These are phyloP conservation scores for Barnettozyma botsteinii DNA, from an alignment of 805 yeast genomes.

Conservation along the genomic window DNA sequence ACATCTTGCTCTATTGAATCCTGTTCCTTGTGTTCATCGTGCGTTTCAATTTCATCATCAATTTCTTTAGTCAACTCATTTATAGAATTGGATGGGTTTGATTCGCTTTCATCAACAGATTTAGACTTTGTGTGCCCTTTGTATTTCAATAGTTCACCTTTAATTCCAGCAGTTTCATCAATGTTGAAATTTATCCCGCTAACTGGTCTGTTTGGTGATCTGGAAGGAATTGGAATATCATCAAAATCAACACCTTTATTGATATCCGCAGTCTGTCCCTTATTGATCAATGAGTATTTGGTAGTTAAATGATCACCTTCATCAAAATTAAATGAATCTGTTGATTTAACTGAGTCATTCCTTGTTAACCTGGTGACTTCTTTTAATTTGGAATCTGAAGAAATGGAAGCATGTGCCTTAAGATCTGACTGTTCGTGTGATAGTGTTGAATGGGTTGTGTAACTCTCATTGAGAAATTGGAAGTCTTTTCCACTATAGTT, in stretches of 20 bases:
- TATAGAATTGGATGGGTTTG: not conserved
- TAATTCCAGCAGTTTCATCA: not conserved
- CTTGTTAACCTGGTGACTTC: not conserved
- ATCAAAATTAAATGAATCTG: slow-evolving; percentile 21
- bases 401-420: not conserved
- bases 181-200: slow-evolving; percentile 10
- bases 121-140: slow-evolving; percentile 2
- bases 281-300: not conserved
- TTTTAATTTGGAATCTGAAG: not conserved
- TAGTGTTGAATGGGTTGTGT: too few species aligned
- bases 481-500: slow-evolving; percentile 2
- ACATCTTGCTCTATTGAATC: not conserved
- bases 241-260: slow-evolving; percentile 1
- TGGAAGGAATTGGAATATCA: slow-evolving; percentile 23
- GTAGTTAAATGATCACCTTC: slow-evolving; percentile 9
- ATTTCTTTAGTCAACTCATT: slow-evolving; percentile 12
- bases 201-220: slow-evolving; percentile 26
- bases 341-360: slow-evolving; percentile 4
- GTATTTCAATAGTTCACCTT: slow-evolving; percentile 3
- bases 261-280: not conserved
- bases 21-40: not conserved
- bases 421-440: too few species aligned
- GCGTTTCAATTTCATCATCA: slow-evolving; percentile 8
- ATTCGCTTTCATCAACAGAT: slow-evolving; percentile 1
- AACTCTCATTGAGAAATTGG: not conserved